Evolutionary conservation across 2,329 filamentous ascomycete genomes (phyloP), one percentile per base, ranked within the genome.

Genomic region (Penicillium sp.): DNA sequence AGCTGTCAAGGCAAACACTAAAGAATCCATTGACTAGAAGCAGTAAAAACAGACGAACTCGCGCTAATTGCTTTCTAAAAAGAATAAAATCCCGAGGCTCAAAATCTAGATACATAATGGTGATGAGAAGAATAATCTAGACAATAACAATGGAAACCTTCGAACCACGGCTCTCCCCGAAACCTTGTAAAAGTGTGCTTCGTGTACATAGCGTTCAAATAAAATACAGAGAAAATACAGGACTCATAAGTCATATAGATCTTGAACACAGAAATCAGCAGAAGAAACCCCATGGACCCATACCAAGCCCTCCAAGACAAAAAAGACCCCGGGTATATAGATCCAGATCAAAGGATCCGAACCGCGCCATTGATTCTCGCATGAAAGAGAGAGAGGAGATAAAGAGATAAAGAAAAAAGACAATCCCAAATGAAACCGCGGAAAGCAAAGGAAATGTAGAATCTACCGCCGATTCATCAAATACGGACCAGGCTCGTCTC

Each of bases 401-500:
- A 50, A 44, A 3, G 41, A 27, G n/a, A 11, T n/a, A 50, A 13
- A 11, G 2, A 27, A 39, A 39, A 27, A 19, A 43, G 22, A 48
- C n/a, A 26, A 33, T 22, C 24, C 26, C 22, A 52, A 46, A 27
- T 16, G 37, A 45, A 44, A 24, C 10, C 31, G 24, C 45, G n/a
- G 13, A 21, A 31, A 9, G 10, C 16, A n/a, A 5, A 16, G 7
- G 22, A 19, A 45, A 46, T 11, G 8, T 21, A 8, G n/a, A 29
- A 29, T 6, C 27, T 51, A 47, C 41, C 63, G 63, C 35, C 64
- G 64, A 22, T 65, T 65, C 47, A 69, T 59, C 55, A 64, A 72
- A 51, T 71, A 71, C 11, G 60, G 45, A n/a, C 63, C 67, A 1
- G 50, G 51, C 22, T 72, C 70, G 22, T 72, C 70, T 5, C 68